phyloP scores from a whole-genome alignment of 495 filamentous ascomycete species.

The Cladorrhinum samala region DNA sequence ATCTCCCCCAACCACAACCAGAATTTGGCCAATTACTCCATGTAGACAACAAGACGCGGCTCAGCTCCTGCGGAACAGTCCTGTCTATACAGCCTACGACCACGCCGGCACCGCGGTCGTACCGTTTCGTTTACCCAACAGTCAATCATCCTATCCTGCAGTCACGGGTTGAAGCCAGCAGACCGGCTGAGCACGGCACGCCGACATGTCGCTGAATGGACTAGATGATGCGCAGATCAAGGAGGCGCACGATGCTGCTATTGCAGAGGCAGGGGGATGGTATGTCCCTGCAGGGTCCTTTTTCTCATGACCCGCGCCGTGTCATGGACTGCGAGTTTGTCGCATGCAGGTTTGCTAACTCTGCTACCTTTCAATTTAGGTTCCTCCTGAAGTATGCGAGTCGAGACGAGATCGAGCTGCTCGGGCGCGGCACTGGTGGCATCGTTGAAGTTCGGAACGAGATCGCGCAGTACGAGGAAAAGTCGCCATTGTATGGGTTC shows the following conservation, averaged over 20 bases:
- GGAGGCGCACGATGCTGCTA: constrained; percentile 76
- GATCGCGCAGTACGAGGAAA: constrained; percentile 71
- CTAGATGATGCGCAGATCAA: constrained; percentile 74
- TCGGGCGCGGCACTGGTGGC: constrained; percentile 72
- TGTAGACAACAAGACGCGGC: constrained; percentile 10
- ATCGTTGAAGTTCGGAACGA: constrained; percentile 75
- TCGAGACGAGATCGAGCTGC: constrained; percentile 80
- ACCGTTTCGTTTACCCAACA: constrained; percentile 12
- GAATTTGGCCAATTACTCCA: constrained; percentile 11
- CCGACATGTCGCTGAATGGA: constrained; percentile 92
- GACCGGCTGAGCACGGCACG: constrained; percentile 7
- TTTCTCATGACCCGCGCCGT: neutral
- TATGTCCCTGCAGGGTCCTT: constrained; percentile 40
- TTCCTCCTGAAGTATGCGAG: constrained; percentile 88
- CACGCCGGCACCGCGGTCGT: constrained; percentile 9
- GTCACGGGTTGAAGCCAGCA: constrained; percentile 12
- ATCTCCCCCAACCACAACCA: constrained; percentile 9
- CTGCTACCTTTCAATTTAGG: constrained; percentile 44
- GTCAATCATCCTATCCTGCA: constrained; percentile 12
- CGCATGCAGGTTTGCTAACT: constrained; percentile 16
- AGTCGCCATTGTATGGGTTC: constrained; percentile 86
- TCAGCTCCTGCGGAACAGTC: neutral
- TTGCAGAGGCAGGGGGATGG: constrained; percentile 89
- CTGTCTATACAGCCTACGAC: constrained; percentile 2
- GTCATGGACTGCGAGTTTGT: constrained; percentile 1